Base-by-base conservation (phyloP, 208 protist genomes). In the Trypanosoma melophagium region DNA sequence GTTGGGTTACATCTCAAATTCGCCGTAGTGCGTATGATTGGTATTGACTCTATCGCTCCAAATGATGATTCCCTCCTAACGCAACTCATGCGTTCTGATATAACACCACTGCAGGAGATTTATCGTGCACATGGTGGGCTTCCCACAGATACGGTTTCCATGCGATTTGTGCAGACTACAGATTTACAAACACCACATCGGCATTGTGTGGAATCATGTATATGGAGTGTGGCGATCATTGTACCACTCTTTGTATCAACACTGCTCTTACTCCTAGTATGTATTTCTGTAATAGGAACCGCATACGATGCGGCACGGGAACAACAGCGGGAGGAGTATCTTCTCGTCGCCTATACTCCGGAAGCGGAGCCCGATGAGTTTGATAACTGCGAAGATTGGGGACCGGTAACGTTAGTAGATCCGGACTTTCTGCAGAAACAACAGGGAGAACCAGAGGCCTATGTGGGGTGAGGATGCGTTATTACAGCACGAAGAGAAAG, bases 361-460 rank as follows among this genome's bases (percentile, higher is more conserved):
- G 53, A 58, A 7, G 53, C 22, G n/a, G 53, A 58, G 53, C 53
- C 14, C 21, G 35, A 35, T 28, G 53, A 58, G 53, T 58, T 58
- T 40, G 53, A 16, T 24, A 35, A 58, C 28, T 58, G 53, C 53
- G 53, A 58, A 24, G 53, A 58, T 58, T 58, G 53, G 53, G 53
- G 53, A 5, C 53, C 53, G 53, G 8, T 58, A 24, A 24, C 22
- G 53, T 35, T 58, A 5, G 53, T 58, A 24, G 53, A 58, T 24
- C 47, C 47, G 17, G 47, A 52, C 47, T 24, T 52, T 7, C 47
- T 52, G 16, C 47, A 5, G 16, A 7, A n/a, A n/a, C 10, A 52
- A 52, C 7, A 52, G 7, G 47, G 7, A n/a, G 47, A 7, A n/a
- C n/a, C n/a, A n/a, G n/a, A n/a, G n/a, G n/a, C n/a, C n/a, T n/a